Percentiles rank a stretch among this genome's conserved stretches.
Conservation (phyloP, 2,329 filamentous ascomycete genomes). For the Colletotrichum sublineola region DNA sequence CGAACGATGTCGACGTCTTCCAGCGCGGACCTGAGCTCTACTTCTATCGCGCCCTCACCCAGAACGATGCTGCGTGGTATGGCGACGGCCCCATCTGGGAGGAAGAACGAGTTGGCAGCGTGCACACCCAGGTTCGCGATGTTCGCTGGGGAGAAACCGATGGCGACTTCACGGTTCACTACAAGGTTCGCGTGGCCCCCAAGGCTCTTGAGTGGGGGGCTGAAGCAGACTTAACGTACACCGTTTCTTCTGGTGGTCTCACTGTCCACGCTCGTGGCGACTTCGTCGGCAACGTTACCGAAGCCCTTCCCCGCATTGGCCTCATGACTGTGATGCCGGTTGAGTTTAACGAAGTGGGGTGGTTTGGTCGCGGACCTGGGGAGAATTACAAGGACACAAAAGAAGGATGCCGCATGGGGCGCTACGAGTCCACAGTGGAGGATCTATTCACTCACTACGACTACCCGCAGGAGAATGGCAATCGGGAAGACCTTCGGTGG, state of each 20-base stretch:
- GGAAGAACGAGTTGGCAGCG: constrained; percentile 20
- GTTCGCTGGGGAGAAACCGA: constrained; percentile 40
- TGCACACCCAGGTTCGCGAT: constrained; percentile 36
- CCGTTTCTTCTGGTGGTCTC: constrained; percentile 53
- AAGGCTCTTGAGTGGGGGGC: constrained; percentile 60
- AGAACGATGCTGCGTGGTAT: constrained; percentile 37
- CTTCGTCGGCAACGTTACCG: constrained; percentile 53
- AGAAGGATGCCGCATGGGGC: constrained; percentile 57
- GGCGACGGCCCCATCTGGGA: constrained; percentile 39
- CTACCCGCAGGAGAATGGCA: constrained; percentile 67
- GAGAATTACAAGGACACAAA: constrained; percentile 67
- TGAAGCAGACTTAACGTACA: constrained; percentile 54
- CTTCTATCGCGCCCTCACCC: constrained; percentile 42
- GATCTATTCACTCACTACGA: constrained; percentile 63
- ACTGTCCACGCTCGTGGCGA: constrained; percentile 54
- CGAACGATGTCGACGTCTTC: constrained; percentile 34
- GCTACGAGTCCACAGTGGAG: constrained; percentile 52
- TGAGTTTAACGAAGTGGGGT: constrained; percentile 49
- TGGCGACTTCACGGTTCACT: constrained; percentile 48
- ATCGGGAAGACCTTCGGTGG: constrained; percentile 64
- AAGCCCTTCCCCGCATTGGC: constrained; percentile 63
- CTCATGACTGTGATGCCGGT: constrained; percentile 56
- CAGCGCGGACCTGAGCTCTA: constrained; percentile 41
- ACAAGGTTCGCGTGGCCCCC: constrained; percentile 59
- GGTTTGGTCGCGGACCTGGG: constrained; percentile 66